Percentiles rank a stretch among this genome's conserved stretches.
Evolutionary conservation across 768 basidiomycete species (phyloP).

Genomic region (Stropharia rugosoannulata): DNA sequence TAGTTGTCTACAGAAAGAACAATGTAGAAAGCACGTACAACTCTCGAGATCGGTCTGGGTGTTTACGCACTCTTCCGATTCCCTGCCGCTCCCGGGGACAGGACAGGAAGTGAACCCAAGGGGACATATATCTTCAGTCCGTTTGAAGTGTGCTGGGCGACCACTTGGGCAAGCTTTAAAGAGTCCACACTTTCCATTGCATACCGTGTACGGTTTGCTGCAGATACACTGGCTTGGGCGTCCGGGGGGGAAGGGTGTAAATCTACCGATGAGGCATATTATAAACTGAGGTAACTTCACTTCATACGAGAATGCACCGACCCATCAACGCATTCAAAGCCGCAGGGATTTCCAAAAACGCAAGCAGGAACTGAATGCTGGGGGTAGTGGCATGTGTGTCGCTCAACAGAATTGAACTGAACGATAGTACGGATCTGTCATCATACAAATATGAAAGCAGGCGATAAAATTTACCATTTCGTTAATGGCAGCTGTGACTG

Average conservation of each 20-base stretch:
- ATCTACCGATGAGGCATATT: constrained; percentile 11
- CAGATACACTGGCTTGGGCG: constrained; percentile 43
- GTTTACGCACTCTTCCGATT: constrained; percentile 50
- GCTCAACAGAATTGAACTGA: constrained; percentile 11
- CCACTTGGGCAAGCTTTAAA: constrained; percentile 33
- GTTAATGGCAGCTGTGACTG: constrained; percentile 29
- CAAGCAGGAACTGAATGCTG: constrained; percentile 38
- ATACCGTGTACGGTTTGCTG: constrained; percentile 36
- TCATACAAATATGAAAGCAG: neutral
- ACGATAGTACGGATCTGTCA: neutral
- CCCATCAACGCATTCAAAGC: constrained; percentile 46
- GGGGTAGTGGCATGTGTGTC: constrained; percentile 38
- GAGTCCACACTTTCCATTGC: constrained; percentile 48
- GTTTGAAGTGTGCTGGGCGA: constrained; percentile 21
- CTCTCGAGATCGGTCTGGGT: constrained; percentile 48
- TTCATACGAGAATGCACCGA: constrained; percentile 19
- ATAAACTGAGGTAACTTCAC: neutral
- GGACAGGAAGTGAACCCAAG: constrained; percentile 41
- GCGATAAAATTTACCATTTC: constrained; percentile 27
- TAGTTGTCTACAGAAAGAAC: neutral
- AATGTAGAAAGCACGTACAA: constrained; percentile 35
- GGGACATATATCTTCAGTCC: constrained; percentile 28
- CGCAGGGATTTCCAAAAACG: constrained; percentile 34
- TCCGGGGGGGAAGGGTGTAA: constrained; percentile 26
- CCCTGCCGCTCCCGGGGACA: constrained; percentile 33